phyloP scores from a whole-genome alignment of 1,284 basidiomycete species.

The Retiboletus flavoniger region DNA sequence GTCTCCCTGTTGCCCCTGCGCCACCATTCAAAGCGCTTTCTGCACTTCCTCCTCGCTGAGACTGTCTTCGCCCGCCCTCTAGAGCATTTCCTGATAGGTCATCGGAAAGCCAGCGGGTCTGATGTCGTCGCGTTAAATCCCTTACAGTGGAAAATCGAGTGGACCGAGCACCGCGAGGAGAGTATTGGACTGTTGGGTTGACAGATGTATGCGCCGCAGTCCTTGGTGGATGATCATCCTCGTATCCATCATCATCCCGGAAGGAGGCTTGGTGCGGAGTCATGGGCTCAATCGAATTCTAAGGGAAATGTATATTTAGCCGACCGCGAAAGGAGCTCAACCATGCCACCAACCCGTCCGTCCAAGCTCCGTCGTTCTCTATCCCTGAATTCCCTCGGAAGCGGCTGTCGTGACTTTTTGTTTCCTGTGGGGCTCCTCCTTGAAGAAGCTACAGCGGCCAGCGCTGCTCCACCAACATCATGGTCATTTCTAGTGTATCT shows the following conservation, averaged over 20 bases:
- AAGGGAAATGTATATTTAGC: conserved; percentile 6
- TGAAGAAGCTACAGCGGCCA: conserved; percentile 60
- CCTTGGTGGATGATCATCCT: conserved; percentile 18
- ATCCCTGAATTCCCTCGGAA: conserved; percentile 63
- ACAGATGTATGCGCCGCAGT: conserved; percentile 23
- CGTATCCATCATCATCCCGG: conserved; percentile 22
- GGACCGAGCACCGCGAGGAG: conserved; percentile 35
- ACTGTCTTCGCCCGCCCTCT: conserved; percentile 44
- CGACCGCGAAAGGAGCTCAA: neutral
- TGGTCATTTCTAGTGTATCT: conserved; percentile 28
- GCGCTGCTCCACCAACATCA: conserved; percentile 52
- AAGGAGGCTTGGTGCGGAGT: conserved; percentile 23
- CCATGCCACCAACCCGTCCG: conserved; percentile 41
- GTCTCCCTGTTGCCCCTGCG: conserved; percentile 44
- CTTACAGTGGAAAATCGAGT: conserved; percentile 46
- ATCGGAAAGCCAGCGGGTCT: conserved; percentile 52
- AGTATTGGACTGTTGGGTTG: conserved; percentile 26
- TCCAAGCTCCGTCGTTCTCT: conserved; percentile 39
- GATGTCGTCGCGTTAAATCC: conserved; percentile 46
- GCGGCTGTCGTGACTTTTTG: conserved; percentile 49
- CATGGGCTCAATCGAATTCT: conserved; percentile 29
- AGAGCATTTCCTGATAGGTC: conserved; percentile 32
- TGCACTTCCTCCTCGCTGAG: conserved; percentile 59
- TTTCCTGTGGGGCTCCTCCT: conserved; percentile 45
- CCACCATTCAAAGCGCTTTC: conserved; percentile 54